Conservation (phyloP, 805 yeast species). For the Yarrowia sp. region DNA sequence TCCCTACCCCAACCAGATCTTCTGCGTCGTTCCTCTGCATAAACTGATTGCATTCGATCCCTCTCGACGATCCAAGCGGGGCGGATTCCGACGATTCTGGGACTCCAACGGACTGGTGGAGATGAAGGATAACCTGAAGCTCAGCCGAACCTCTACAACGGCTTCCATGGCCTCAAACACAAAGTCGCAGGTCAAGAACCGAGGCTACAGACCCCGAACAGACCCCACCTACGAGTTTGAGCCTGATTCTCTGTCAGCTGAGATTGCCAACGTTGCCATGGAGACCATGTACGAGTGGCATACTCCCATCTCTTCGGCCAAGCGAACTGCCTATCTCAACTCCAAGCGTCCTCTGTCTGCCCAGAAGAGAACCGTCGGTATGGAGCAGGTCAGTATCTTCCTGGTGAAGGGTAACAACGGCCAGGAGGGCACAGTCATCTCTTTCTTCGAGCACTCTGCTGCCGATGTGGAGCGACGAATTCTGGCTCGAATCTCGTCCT, state of each 20-base stretch:
- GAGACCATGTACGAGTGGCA: slow-evolving; percentile 50
- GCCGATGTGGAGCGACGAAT: slow-evolving; percentile 61
- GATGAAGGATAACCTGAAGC: slow-evolving; percentile 29
- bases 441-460: slow-evolving; percentile 66
- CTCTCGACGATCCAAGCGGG: background rate
- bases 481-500: slow-evolving; percentile 56
- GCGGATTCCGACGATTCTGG: slow-evolving; percentile 22
- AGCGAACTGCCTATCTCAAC: slow-evolving; percentile 50
- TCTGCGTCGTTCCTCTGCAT: slow-evolving; percentile 62
- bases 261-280: slow-evolving; percentile 40
- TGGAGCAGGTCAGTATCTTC: slow-evolving; percentile 64
- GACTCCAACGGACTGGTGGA: slow-evolving; percentile 29
- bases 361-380: slow-evolving; percentile 57
- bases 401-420: slow-evolving; percentile 46
- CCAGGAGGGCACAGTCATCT: slow-evolving; percentile 56
- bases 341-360: slow-evolving; percentile 56
- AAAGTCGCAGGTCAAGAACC: slow-evolving; percentile 2
- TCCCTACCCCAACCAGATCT: slow-evolving; percentile 59
- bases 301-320: slow-evolving; percentile 45
- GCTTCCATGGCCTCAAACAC: slow-evolving; percentile 14
- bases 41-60: slow-evolving; percentile 53
- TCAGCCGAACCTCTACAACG: slow-evolving; percentile 13
- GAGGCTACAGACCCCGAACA: slow-evolving; percentile 2
- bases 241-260: slow-evolving; percentile 38
- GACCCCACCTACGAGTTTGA: slow-evolving; percentile 35